Evolutionary conservation across 2,329 filamentous ascomycete genomes (phyloP).

Genomic region (Alternaria sp.): DNA sequence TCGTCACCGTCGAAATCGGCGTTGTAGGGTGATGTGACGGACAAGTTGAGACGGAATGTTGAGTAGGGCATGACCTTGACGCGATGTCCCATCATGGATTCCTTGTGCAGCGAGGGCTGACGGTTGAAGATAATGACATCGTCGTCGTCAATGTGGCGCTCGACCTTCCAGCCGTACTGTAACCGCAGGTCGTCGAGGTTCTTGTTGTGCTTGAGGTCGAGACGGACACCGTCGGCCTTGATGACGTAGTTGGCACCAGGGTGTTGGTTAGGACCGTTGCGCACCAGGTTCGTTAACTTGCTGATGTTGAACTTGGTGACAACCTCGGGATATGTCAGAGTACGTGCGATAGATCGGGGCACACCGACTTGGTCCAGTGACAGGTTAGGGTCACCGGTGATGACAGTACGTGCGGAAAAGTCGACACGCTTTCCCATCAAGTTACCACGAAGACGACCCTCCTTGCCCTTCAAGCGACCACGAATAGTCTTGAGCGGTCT

Average conservation of each 20-base stretch:
- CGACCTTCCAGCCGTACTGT: slow-evolving; percentile 98
- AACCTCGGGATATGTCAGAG: slow-evolving; percentile 93
- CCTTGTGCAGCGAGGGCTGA: slow-evolving; percentile 98
- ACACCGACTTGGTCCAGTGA: slow-evolving; percentile 98
- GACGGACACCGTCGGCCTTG: slow-evolving; percentile 88
- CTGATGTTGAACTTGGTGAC: slow-evolving; percentile 98
- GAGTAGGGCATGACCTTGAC: slow-evolving; percentile 99
- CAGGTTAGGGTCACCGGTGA: slow-evolving; percentile 96
- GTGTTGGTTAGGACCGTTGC: slow-evolving; percentile 93
- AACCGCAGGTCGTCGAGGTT: slow-evolving; percentile 83
- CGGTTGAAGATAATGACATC: slow-evolving; percentile 99
- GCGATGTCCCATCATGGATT: slow-evolving; percentile 99
- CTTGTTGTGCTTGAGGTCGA: slow-evolving; percentile 93
- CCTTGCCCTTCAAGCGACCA: slow-evolving; percentile 97
- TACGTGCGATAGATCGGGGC: slow-evolving; percentile 88
- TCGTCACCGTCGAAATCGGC: slow-evolving; percentile 99
- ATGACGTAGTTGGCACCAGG: slow-evolving; percentile 97
- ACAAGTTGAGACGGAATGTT: slow-evolving; percentile 96
- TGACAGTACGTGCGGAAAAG: slow-evolving; percentile 99
- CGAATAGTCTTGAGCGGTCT: slow-evolving; percentile 96
- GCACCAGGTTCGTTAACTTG: slow-evolving; percentile 85
- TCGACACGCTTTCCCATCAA: slow-evolving; percentile 97
- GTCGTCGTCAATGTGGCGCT: slow-evolving; percentile 93
- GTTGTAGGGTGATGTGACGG: slow-evolving; percentile 98
- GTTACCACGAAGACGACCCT: slow-evolving; percentile 96